These are phyloP conservation scores for Hericium coralloides DNA, from an alignment of 768 basidiomycete species.

Conservation along the genomic window DNA sequence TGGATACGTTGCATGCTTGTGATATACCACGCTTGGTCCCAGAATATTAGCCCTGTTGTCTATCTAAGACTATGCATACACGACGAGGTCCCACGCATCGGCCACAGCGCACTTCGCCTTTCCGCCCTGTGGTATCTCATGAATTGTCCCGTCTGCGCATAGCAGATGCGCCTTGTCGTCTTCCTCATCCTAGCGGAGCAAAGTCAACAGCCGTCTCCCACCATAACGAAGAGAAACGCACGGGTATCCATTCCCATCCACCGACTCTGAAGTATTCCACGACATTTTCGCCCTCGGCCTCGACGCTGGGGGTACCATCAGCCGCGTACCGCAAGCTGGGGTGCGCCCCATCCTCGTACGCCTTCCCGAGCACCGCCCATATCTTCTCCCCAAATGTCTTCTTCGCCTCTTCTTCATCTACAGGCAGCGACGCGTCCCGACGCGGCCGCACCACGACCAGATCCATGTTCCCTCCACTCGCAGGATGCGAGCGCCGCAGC, in stretches of 20 bases:
- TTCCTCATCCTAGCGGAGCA: conserved; percentile 37
- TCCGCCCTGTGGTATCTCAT: conserved; percentile 52
- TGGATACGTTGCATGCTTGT: background rate
- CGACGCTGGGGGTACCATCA: conserved; percentile 20
- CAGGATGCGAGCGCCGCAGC: conserved; percentile 34
- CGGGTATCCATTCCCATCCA: conserved; percentile 85
- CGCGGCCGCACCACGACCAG: conserved; percentile 69
- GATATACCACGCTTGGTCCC: background rate
- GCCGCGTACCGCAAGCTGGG: conserved; percentile 44
- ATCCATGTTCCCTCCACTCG: conserved; percentile 45
- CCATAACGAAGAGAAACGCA: conserved; percentile 27
- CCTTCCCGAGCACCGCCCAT: conserved; percentile 47
- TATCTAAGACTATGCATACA: conserved; percentile 32
- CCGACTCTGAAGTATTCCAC: conserved; percentile 75
- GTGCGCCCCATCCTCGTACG: conserved; percentile 75
- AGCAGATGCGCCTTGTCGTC: conserved; percentile 62
- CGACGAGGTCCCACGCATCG: conserved; percentile 30
- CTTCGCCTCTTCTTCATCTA: conserved; percentile 31
- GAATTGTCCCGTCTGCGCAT: conserved; percentile 74
- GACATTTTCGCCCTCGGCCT: conserved; percentile 30
- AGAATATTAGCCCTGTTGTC: background rate
- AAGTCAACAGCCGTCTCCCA: background rate
- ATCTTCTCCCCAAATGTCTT: conserved; percentile 47
- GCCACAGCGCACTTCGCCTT: conserved; percentile 34
- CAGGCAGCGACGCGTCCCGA: conserved; percentile 39